phyloP scores from a whole-genome alignment of 371 early-diverging fungal genomes.

The Mortierella sp. region DNA sequence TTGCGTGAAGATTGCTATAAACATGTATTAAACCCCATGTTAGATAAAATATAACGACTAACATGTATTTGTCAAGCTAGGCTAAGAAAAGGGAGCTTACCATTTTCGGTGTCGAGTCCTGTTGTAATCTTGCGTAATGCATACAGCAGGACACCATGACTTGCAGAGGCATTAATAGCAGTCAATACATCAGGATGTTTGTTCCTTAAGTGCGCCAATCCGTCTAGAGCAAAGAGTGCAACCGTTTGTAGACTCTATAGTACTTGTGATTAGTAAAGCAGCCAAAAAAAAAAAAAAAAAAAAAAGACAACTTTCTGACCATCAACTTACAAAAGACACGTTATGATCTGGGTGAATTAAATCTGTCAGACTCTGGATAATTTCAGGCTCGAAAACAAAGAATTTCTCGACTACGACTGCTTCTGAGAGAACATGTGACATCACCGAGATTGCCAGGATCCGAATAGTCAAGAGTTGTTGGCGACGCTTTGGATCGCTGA shows the following conservation, averaged over 20 bases:
- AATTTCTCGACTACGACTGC: constrained; percentile 79
- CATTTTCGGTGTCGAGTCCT: constrained; percentile 59
- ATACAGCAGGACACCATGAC: constrained; percentile 91
- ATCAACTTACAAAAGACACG: constrained; percentile 64
- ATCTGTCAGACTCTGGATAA: constrained; percentile 82
- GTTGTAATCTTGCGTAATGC: constrained; percentile 78
- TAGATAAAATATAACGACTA: neutral
- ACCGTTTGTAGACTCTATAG: constrained; percentile 80
- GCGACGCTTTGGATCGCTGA: constrained; percentile 63
- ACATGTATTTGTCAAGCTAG: neutral
- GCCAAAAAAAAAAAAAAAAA: neutral
- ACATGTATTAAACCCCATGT: neutral
- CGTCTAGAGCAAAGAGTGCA: constrained; percentile 85
- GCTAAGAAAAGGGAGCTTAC: constrained; percentile 15
- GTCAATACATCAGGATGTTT: constrained; percentile 85
- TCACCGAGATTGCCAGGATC: constrained; percentile 82
- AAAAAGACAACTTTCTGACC: neutral
- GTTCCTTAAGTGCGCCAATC: constrained; percentile 80
- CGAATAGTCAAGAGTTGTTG: constrained; percentile 77
- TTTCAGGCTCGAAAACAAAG: constrained; percentile 88
- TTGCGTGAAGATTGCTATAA: constrained; percentile 64
- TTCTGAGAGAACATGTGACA: constrained; percentile 78
- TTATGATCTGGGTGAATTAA: constrained; percentile 79
- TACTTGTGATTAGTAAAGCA: neutral
- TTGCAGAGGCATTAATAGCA: constrained; percentile 92